Evolutionary conservation across 305 asterid species (phyloP), one percentile per base, ranked within the genome.

Genomic region (Ilex paraguariensis): DNA sequence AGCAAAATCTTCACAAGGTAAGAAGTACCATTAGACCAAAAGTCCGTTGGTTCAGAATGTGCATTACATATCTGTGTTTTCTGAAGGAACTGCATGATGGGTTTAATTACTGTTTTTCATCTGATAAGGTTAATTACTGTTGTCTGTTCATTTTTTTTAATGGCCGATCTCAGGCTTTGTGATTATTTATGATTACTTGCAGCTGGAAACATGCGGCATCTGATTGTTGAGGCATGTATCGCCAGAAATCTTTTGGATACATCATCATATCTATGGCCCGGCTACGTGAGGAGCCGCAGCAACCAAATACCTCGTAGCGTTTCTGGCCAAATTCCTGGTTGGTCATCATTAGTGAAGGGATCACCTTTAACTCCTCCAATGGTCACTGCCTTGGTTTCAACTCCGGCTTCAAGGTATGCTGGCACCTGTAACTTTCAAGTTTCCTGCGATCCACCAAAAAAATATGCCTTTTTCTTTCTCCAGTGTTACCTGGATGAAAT

Each of bases 221-320:
- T 93, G 71, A 88, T 93, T 71, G 95, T 90, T 36, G 99, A 93
- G 79, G 95, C 95, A 64, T 93, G 97, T 78, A 87, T 93, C 77
- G 95, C 99, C 60, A 83, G 99, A 77, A 82, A 90, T 75, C 65
- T 93, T 62, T 73, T 93, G 89, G 96, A 90, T 67, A 88, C 95
- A 42, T 86, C 95, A 32, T 93, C 99, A 54, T 93, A 93, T 81
- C 57, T 75, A 75, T 93, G 99, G 97, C 95, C 96, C 57, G 95
- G 99, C 69, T 93, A 93, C 76, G 96, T 93, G 64, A 88, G 84
- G 77, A 91, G 96, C 62, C 94, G 72, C 57, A 70, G 86, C 71
- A 84, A 79, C 70, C 95, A 90, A 78, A 74, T 87, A 65, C 96
- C 97, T 67, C 86, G 89, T 62, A 87, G 76, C 70, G 64, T 84